Evolutionary conservation across 2,329 filamentous ascomycete species (phyloP), one percentile per base, ranked within the genome.

Genomic region (Trichoderma asperellum): DNA sequence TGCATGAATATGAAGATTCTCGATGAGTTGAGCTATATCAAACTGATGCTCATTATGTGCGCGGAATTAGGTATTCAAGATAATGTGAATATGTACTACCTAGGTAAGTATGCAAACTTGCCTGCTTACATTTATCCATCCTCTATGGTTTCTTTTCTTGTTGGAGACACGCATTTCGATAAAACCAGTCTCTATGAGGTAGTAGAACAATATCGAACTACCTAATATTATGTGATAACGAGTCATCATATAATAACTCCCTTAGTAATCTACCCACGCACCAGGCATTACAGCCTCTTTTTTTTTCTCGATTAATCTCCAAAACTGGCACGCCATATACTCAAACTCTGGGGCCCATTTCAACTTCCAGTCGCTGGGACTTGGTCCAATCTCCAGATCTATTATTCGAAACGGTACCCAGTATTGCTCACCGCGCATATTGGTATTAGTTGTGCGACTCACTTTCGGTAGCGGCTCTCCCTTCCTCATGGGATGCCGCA

Each of bases 261-360:
- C 40, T 65, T 32, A 66, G 5, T 8, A 60, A 1, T 76, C 75
- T 16, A 75, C 47, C 76, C 76, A 78, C 0, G 71, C 70, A 0
- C 76, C 76, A 21, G 75, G 76, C 74, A 78, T 76, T 0, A 18
- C 7, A 0, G 10, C 1, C 2, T 18, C 16, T 5, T 71, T 16
- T 5, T 71, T 59, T 2, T 53, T 63, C 11, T 75, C 74, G 2
- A 76, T 8, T 55, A 68, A 24, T 14, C 3, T 47, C 77, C 77
- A 78, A 10, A 78, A 78, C 16, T 78, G 57, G 1, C 27, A 55
- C 0, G 76, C 76, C 71, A 76, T 73, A 16, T 53, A 72, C 27
- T 77, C 76, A 58, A 73, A 76, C 55, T 78, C 76, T 0, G 71
- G 70, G 0, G 29, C 74, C 76, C 76, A 78, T 32, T 49, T 2